Percentiles rank a stretch among this genome's conserved stretches.
These are phyloP conservation scores for Laguncularia racemosa DNA, from an alignment of 345 rosid genomes.

Conservation along the genomic window DNA sequence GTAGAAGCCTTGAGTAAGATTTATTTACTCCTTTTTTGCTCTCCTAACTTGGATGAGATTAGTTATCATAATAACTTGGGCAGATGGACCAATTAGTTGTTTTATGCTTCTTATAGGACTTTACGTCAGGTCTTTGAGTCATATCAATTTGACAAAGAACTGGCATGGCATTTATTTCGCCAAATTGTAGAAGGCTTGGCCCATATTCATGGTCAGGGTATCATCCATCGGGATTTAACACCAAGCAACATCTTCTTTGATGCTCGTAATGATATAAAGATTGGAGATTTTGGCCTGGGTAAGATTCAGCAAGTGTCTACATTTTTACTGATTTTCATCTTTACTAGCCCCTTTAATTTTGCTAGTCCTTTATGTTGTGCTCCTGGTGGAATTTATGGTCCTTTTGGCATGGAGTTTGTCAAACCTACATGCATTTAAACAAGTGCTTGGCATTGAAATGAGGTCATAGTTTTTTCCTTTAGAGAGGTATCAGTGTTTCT, in stretches of 20 bases:
- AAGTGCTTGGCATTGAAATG: too few species aligned
- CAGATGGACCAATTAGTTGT: slow-evolving; percentile 1
- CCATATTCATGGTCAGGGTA: slow-evolving; percentile 96
- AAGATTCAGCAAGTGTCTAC: slow-evolving; percentile 12
- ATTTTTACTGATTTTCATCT: slow-evolving; percentile 8
- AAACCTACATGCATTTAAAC: too few species aligned
- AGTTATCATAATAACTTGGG: too few species aligned
- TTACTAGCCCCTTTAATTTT: neutral
- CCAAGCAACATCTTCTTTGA: slow-evolving; percentile 93
- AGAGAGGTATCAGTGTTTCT: too few species aligned
- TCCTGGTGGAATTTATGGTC: too few species aligned
- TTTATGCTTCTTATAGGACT: slow-evolving; percentile 45
- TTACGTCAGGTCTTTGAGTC: slow-evolving; percentile 86
- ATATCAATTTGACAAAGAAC: slow-evolving; percentile 74
- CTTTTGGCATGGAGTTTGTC: too few species aligned
- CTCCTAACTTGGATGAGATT: too few species aligned
- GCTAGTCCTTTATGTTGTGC: too few species aligned
- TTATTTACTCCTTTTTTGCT: too few species aligned
- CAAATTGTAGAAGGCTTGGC: slow-evolving; percentile 96
- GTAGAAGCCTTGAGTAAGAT: too few species aligned
- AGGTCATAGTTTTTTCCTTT: too few species aligned
- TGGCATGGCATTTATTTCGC: slow-evolving; percentile 80
- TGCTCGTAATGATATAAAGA: slow-evolving; percentile 89
- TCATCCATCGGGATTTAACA: slow-evolving; percentile 93
- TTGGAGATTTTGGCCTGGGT: slow-evolving; percentile 99